Conservation (phyloP, 495 filamentous ascomycete species). For the Penicillium longicatenatum region DNA sequence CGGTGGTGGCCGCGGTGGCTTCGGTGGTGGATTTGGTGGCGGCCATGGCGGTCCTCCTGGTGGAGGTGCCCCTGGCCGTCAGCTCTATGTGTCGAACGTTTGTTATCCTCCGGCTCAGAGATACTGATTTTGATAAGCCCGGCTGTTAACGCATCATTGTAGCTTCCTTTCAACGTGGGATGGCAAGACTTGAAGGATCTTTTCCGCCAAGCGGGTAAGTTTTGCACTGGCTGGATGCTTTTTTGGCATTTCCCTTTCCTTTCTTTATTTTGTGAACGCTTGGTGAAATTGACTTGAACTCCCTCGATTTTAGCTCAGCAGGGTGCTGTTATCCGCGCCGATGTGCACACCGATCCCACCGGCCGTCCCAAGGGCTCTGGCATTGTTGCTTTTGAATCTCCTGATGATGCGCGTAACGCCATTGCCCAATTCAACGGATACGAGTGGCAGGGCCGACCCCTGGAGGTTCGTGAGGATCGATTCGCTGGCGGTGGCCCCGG, state of each 20-base stretch:
- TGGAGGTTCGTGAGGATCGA: conserved; percentile 96
- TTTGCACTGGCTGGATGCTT: conserved; percentile 4
- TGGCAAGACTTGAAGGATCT: conserved; percentile 99
- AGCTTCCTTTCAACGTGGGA: conserved; percentile 97
- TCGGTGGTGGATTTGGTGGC: conserved; percentile 41
- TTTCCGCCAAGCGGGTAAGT: conserved; percentile 96
- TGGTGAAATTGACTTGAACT: conserved; percentile 36
- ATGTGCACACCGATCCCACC: conserved; percentile 89
- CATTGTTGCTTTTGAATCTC: conserved; percentile 93
- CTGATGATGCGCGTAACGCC: conserved; percentile 92
- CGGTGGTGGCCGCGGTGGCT: conserved; percentile 48
- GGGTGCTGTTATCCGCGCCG: conserved; percentile 89
- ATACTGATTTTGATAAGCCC: conserved; percentile 19
- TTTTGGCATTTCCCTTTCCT: conserved; percentile 5
- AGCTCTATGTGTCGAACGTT: conserved; percentile 98
- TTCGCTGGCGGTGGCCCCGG: conserved; percentile 69
- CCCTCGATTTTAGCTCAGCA: conserved; percentile 58
- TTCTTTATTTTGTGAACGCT: conserved; percentile 13
- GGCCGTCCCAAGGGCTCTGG: conserved; percentile 94
- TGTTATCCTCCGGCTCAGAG: conserved; percentile 54
- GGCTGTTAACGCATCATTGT: conserved; percentile 38
- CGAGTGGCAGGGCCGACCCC: conserved; percentile 91
- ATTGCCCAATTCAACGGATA: conserved; percentile 98
- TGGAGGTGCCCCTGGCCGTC: conserved; percentile 69
- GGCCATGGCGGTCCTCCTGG: conserved; percentile 55